phyloP scores from a whole-genome alignment of 2,329 filamentous ascomycete genomes.

The Pezicula neosporulosa region DNA sequence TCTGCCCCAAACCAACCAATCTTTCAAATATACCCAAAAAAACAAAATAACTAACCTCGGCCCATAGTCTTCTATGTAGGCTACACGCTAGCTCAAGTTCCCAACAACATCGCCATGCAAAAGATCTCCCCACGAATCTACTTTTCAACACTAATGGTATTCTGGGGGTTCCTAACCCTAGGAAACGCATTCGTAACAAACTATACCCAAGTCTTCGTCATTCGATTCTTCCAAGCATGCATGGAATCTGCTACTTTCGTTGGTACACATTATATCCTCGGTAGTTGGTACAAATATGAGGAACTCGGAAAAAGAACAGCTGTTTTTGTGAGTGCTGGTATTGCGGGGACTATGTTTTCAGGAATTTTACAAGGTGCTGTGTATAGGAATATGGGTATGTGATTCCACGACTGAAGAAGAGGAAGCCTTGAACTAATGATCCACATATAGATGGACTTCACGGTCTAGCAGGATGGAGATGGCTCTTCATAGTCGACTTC shows the following conservation, averaged over 20 bases:
- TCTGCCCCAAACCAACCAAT: constrained; percentile 38
- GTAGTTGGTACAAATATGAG: constrained; percentile 36
- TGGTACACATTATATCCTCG: constrained; percentile 32
- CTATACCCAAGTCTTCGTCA: constrained; percentile 32
- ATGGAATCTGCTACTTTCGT: constrained; percentile 9
- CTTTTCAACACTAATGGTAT: constrained; percentile 1
- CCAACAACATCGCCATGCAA: neutral
- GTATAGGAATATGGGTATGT: constrained; percentile 25
- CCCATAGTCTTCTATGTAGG: constrained; percentile 30
- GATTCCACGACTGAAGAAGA: constrained; percentile 3
- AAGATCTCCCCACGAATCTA: constrained; percentile 13
- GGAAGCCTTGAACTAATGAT: no score
- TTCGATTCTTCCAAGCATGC: constrained; percentile 39
- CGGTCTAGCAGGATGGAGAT: constrained; percentile 42
- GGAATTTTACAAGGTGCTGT: constrained; percentile 37
- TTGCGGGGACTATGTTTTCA: constrained; percentile 41
- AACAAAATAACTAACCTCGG: neutral
- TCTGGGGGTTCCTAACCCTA: constrained; percentile 5
- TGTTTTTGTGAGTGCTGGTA: constrained; percentile 49
- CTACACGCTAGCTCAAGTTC: no score
- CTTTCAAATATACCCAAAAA: neutral
- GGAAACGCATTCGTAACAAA: constrained; percentile 14
- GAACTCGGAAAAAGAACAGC: constrained; percentile 50
- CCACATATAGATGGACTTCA: constrained; percentile 37
- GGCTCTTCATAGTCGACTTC: constrained; percentile 44